Conservation (phyloP, 331 rosid genomes). For the Rosa hybrid region DNA sequence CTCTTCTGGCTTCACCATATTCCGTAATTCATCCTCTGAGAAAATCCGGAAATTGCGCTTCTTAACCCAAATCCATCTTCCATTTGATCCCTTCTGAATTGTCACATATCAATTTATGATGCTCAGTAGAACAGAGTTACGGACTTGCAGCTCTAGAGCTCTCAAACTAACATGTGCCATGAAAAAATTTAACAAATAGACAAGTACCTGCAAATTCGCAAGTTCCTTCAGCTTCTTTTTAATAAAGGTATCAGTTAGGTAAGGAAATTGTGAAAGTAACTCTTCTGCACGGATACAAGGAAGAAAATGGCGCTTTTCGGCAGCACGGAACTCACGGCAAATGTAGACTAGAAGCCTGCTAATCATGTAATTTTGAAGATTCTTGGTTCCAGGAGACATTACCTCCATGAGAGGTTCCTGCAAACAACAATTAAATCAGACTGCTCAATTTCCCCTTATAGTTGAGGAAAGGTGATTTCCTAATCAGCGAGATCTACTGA, state of each 20-base stretch:
- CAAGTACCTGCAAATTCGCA: constrained; percentile 79
- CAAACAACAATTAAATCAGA: constrained; percentile 25
- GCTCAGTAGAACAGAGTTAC: constrained; percentile 13
- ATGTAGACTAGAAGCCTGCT: constrained; percentile 79
- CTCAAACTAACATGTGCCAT: neutral
- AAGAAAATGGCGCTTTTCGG: constrained; percentile 64
- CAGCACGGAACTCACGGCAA: constrained; percentile 87
- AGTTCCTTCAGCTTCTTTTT: constrained; percentile 79
- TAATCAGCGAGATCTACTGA: neutral
- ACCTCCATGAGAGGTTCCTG: constrained; percentile 99
- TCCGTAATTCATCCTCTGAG: constrained; percentile 78
- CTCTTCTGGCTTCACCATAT: constrained; percentile 91
- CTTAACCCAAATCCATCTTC: constrained; percentile 84
- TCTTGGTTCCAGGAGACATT: constrained; percentile 91
- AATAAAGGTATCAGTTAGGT: constrained; percentile 71
- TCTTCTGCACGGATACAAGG: constrained; percentile 68
- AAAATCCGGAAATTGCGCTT: constrained; percentile 78
- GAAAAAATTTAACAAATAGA: neutral
- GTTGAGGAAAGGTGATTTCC: neutral
- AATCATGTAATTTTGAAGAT: constrained; percentile 86
- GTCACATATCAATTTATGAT: constrained; percentile 35
- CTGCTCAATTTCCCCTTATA: constrained; percentile 9
- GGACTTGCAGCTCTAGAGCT: constrained; percentile 14
- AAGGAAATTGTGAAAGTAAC: constrained; percentile 77
- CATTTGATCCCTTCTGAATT: constrained; percentile 72